Evolutionary conservation across 306 rosid species (phyloP).

Genomic region (Acacia melanoxylon): DNA sequence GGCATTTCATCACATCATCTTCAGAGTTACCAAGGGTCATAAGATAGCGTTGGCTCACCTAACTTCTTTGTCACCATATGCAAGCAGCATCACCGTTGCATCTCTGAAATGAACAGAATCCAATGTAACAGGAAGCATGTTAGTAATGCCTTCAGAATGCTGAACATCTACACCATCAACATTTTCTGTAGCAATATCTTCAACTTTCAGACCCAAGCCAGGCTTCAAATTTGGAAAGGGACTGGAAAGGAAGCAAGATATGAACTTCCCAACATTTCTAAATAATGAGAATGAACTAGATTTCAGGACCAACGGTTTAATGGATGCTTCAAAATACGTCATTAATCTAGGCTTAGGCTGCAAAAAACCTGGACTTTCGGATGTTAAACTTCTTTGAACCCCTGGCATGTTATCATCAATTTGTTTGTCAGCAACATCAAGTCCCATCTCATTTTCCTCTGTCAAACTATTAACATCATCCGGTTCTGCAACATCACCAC

Average conservation of each 20-base stretch:
- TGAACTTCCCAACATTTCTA: slow-evolving; percentile 46
- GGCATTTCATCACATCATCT: slow-evolving; percentile 14
- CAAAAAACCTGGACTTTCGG: slow-evolving; percentile 39
- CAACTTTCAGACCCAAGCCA: slow-evolving; percentile 47
- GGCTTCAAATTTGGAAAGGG: slow-evolving; percentile 56
- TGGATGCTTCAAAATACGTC: slow-evolving; percentile 40
- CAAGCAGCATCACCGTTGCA: slow-evolving; percentile 83
- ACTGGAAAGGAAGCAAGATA: slow-evolving; percentile 44
- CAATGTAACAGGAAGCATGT: slow-evolving; percentile 67
- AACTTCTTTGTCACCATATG: slow-evolving; percentile 90
- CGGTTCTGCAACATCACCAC: slow-evolving; percentile 36
- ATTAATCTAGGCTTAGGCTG: slow-evolving; percentile 35
- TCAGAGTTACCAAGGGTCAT: slow-evolving; percentile 25
- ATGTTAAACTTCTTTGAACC: slow-evolving; percentile 35
- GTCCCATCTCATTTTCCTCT: slow-evolving; percentile 41
- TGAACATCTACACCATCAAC: slow-evolving; percentile 42
- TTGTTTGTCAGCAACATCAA: slow-evolving; percentile 31
- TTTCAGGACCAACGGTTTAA: slow-evolving; percentile 45
- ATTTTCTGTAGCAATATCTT: slow-evolving; percentile 57
- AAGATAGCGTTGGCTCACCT: slow-evolving; percentile 57
- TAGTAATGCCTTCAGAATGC: slow-evolving; percentile 56
- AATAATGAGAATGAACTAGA: slow-evolving; percentile 45
- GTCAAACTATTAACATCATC: slow-evolving; percentile 28
- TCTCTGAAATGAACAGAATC: slow-evolving; percentile 91
- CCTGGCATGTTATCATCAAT: slow-evolving; percentile 32